Conservation (phyloP, 768 basidiomycete genomes). For the Boletellus emodensis region DNA sequence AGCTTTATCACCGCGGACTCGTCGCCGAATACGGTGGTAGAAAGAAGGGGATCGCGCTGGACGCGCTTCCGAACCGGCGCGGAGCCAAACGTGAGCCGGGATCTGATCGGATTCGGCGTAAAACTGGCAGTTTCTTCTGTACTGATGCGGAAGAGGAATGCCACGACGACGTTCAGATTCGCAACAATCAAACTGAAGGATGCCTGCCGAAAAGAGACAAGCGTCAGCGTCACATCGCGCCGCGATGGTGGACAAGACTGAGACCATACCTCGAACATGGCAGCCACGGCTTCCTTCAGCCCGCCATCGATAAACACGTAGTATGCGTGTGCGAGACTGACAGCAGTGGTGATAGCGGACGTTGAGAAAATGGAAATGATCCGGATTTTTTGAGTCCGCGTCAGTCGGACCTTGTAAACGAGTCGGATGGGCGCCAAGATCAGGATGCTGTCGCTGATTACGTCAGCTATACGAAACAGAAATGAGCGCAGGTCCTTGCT, state of each 20-base stretch:
- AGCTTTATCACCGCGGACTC: not conserved
- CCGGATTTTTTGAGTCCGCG: constrained; percentile 1
- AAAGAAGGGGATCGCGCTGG: not conserved
- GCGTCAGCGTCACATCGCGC: not conserved
- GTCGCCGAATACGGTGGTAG: not conserved
- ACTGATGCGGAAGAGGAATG: constrained; percentile 7
- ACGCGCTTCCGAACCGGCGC: not conserved
- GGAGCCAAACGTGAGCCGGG: not conserved
- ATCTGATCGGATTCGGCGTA: not conserved
- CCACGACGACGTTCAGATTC: constrained; percentile 1
- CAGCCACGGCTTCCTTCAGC: constrained; percentile 1
- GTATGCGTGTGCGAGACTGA: constrained; percentile 2
- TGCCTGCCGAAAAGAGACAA: not conserved
- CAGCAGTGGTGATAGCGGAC: constrained; percentile 4
- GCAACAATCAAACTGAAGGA: constrained; percentile 2
- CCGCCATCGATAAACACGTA: constrained; percentile 2
- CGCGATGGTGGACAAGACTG: not conserved
- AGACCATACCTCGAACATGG: not conserved
- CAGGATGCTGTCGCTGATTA: not conserved
- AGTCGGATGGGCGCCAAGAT: constrained; percentile 1
- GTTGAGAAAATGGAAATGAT: constrained; percentile 4
- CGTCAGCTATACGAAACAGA: not conserved
- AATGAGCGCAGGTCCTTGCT: not conserved
- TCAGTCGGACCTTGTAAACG: constrained; percentile 2
- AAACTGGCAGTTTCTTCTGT: not conserved